Evolutionary conservation across 306 rosid species (phyloP).

Genomic region (Ammopiptanthus mongolicus): DNA sequence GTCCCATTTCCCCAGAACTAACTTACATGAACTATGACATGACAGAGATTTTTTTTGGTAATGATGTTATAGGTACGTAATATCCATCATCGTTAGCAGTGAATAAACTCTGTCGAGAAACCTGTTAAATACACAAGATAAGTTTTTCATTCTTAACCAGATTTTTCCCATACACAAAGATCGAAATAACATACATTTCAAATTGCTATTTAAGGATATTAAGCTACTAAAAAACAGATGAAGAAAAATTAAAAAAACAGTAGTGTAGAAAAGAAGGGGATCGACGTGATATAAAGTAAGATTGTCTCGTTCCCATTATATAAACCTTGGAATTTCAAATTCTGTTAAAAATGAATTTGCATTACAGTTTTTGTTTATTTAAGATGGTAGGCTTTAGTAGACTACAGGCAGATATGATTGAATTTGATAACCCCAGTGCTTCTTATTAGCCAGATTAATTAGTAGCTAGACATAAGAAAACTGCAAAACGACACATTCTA

Average conservation of each 20-base stretch:
- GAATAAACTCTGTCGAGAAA: too few relatives aligned
- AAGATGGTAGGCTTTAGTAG: background rate
- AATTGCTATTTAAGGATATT: background rate
- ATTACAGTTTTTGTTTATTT: background rate
- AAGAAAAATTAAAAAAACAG: background rate
- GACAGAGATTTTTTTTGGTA: too few relatives aligned
- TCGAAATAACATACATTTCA: background rate
- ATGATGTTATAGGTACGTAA: too few relatives aligned
- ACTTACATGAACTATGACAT: background rate
- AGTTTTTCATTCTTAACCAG: too few relatives aligned
- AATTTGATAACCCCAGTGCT: constrained; percentile 14
- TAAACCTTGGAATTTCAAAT: background rate
- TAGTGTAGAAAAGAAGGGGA: background rate
- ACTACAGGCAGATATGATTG: background rate
- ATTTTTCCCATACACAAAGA: too few relatives aligned
- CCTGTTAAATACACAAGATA: too few relatives aligned
- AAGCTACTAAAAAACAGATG: background rate
- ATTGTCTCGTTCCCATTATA: background rate
- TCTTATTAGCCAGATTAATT: too few relatives aligned
- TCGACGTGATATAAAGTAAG: background rate
- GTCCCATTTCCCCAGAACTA: background rate
- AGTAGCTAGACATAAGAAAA: constrained; percentile 11
- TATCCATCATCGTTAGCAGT: too few relatives aligned
- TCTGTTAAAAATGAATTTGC: background rate
- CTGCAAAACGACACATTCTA: constrained; percentile 30